These are phyloP conservation scores for Brassica carinata DNA, from an alignment of 345 rosid species.

Conservation along the genomic window DNA sequence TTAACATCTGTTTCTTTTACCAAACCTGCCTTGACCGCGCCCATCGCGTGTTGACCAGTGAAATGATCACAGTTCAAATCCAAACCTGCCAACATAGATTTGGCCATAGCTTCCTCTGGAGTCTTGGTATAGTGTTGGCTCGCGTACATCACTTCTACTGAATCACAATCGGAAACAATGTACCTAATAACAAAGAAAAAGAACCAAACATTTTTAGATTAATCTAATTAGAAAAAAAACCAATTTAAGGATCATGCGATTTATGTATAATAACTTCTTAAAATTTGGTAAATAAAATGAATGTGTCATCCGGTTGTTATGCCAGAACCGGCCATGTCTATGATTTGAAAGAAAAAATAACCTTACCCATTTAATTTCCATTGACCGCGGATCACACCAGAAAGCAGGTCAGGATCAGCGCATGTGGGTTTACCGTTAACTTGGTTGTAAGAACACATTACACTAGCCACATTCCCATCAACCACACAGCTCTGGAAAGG, in stretches of 20 bases:
- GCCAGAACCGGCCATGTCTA: not conserved
- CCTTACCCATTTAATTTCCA: not conserved
- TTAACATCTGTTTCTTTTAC: slow-evolving; percentile 50
- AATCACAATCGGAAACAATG: slow-evolving; percentile 54
- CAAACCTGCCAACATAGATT: slow-evolving; percentile 61
- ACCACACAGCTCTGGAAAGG: not conserved
- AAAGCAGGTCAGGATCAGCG: not conserved
- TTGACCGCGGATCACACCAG: not conserved
- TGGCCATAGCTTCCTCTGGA: slow-evolving; percentile 73
- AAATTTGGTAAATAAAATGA: no score
- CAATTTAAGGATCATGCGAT: no score
- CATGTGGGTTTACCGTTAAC: not conserved
- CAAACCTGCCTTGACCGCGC: slow-evolving; percentile 53
- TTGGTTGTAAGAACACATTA: slow-evolving; percentile 1
- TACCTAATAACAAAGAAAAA: slow-evolving; percentile 48
- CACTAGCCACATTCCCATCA: not conserved
- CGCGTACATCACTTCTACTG: slow-evolving; percentile 40
- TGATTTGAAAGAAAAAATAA: not conserved
- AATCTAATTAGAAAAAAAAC: not conserved
- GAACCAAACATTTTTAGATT: no score
- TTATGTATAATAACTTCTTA: no score
- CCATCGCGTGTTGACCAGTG: slow-evolving; percentile 54
- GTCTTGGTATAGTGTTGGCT: slow-evolving; percentile 62
- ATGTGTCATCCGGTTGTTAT: not conserved
- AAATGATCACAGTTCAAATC: slow-evolving; percentile 68